A percentile compares a stretch with the other conserved stretches of the same genome.
These are phyloP conservation scores for Rhynchospora pubera DNA, from an alignment of 176 grass and related monocot species.

Conservation along the genomic window DNA sequence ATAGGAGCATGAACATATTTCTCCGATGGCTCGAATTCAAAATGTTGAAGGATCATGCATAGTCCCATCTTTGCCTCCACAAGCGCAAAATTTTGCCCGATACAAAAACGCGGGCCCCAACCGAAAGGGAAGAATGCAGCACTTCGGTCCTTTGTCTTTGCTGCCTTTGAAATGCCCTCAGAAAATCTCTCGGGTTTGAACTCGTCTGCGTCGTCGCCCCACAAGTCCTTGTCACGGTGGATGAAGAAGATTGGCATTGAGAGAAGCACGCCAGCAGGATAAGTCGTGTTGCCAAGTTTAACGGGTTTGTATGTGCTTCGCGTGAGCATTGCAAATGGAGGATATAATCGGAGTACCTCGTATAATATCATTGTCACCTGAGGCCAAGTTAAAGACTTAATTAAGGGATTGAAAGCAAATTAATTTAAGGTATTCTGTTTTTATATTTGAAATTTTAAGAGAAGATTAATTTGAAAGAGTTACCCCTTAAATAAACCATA, in stretches of 20 bases:
- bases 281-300: conserved; percentile 41
- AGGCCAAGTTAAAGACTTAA: neutral
- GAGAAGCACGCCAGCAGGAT: conserved; percentile 46
- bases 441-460: neutral
- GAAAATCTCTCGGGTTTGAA: conserved; percentile 68
- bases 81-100: conserved; percentile 63
- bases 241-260: conserved; percentile 40
- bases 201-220: conserved; percentile 47
- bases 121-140: conserved; percentile 56
- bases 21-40: conserved; percentile 49
- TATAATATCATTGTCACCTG: conserved; percentile 73
- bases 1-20: conserved; percentile 49
- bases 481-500: neutral
- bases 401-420: neutral
- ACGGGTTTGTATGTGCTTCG: conserved; percentile 34
- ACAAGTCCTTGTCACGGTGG: conserved; percentile 47
- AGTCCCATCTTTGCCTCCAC: conserved; percentile 68
- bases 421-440: neutral
- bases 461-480: neutral
- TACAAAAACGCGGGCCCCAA: conserved; percentile 59
- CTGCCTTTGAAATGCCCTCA: conserved; percentile 56
- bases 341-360: conserved; percentile 70
- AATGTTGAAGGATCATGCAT: conserved; percentile 49
- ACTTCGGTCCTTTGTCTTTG: conserved; percentile 23
- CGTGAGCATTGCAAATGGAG: conserved; percentile 20